Conservation (phyloP, 345 rosid genomes). For the Citropsis articulata region DNA sequence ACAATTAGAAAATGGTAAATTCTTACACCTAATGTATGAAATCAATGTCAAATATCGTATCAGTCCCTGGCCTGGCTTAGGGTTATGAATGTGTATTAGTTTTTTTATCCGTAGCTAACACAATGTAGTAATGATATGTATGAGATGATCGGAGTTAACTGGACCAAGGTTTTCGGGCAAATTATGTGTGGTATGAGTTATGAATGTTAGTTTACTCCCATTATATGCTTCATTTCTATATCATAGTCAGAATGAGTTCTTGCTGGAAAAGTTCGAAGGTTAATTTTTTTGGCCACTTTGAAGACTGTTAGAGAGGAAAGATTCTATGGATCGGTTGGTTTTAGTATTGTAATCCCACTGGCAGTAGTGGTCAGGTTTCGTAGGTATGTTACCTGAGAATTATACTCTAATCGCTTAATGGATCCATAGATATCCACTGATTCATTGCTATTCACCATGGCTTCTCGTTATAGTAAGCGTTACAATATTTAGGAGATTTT, state of each 20-base stretch:
- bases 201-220: neutral
- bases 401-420: neutral
- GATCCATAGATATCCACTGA: neutral
- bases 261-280: neutral
- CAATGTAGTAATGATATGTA: neutral
- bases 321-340: neutral
- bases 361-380: neutral
- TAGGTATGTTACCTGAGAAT: neutral
- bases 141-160: neutral
- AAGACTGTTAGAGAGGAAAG: neutral
- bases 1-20: neutral
- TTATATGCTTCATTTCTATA: neutral
- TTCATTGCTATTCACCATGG: neutral
- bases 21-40: neutral
- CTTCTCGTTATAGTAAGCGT: neutral
- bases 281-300: neutral
- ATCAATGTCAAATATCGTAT: neutral
- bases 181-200: neutral
- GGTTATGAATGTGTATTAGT: neutral
- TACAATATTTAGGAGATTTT: neutral
- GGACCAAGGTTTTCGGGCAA: neutral
- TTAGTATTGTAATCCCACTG: neutral
- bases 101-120: no score
- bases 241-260: neutral
- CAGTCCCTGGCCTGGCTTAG: neutral